These are phyloP conservation scores for Porodaedalea pini DNA, from an alignment of 1,284 basidiomycete species.

Conservation along the genomic window DNA sequence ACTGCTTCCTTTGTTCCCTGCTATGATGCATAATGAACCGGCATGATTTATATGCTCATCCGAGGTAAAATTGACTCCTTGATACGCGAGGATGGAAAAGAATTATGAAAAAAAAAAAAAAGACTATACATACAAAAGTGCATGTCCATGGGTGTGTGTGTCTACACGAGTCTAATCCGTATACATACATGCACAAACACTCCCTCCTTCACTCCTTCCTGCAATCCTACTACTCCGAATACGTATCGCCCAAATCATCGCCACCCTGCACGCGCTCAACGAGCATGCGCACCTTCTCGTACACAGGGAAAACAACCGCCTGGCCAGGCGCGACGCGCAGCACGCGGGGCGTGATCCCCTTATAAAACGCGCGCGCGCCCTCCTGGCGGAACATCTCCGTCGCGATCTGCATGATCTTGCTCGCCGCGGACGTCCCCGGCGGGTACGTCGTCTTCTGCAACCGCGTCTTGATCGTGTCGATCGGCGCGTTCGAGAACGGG, in stretches of 20 bases:
- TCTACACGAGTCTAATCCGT: no score
- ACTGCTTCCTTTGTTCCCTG: no score
- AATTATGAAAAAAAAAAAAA: no score
- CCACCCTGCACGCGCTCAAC: slow-evolving; percentile 70
- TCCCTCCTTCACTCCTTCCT: no score
- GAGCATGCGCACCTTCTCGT: slow-evolving; percentile 74
- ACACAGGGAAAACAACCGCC: slow-evolving; percentile 87
- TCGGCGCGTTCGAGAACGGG: slow-evolving; percentile 95
- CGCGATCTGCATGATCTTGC: slow-evolving; percentile 79
- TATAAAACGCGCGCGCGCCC: slow-evolving; percentile 89
- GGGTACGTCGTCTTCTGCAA: slow-evolving; percentile 81
- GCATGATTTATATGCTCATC: no score
- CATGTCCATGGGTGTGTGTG: no score
- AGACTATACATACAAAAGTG: no score
- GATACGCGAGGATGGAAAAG: no score
- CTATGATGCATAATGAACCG: no score
- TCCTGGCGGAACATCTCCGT: slow-evolving; percentile 93
- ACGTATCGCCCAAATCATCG: slow-evolving; percentile 50
- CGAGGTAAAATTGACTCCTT: no score
- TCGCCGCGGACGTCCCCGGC: slow-evolving; percentile 74
- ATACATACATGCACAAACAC: no score
- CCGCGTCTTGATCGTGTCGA: slow-evolving; percentile 97
- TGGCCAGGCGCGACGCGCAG: slow-evolving; percentile 95
- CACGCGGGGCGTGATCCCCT: slow-evolving; percentile 96
- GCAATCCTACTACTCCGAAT: no score